Evolutionary conservation across 2,329 filamentous ascomycete genomes (phyloP), one percentile per base, ranked within the genome.

Genomic region (Phoma sp.): DNA sequence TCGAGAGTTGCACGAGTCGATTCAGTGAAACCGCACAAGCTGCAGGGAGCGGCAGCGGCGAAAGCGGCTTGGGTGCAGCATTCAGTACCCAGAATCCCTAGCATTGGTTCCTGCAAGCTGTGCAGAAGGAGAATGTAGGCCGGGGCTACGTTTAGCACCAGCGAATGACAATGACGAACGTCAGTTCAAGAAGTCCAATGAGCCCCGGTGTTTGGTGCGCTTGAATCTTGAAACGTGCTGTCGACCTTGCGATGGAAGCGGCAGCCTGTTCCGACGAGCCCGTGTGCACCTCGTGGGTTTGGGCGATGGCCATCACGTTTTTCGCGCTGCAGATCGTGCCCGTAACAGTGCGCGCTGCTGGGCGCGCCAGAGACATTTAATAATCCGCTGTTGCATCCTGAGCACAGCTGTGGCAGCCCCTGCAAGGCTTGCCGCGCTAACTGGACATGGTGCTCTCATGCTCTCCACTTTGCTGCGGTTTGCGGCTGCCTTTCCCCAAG

Each of bases 301-400:
- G 7, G 42, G 29, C 13, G 40, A 40, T 30, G 36, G 23, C 25
- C 38, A 32, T 52, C 53, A 52, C 43, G 53, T 56, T 39, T 56
- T 45, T 24, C 22, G 32, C 23, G 47, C 53, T 33, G 53, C 53
- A 44, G 53, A 56, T 56, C 53, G 47, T 52, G 53, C 39, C 47
- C 53, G 47, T 38, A 51, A 44, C 27, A 8, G 47, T 29, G 53
- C 47, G 14, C 13, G 47, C 43, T 56, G 53, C 39, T 55, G 32
- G 45, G 41, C 18, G 46, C 30, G 38, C 25, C 10, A 47, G 38
- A 56, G 53, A 56, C 53, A 51, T 44, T 47, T 56, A 50, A 44
- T 51, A 35, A 44, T 29, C 14, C 47, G 47, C 47, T 32, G 53
- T 51, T 36, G 43, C 46, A 42, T 44, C 35, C 29, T 30, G 27